Conservation (phyloP, 2,329 filamentous ascomycete genomes). For the Aphanocladium album region DNA sequence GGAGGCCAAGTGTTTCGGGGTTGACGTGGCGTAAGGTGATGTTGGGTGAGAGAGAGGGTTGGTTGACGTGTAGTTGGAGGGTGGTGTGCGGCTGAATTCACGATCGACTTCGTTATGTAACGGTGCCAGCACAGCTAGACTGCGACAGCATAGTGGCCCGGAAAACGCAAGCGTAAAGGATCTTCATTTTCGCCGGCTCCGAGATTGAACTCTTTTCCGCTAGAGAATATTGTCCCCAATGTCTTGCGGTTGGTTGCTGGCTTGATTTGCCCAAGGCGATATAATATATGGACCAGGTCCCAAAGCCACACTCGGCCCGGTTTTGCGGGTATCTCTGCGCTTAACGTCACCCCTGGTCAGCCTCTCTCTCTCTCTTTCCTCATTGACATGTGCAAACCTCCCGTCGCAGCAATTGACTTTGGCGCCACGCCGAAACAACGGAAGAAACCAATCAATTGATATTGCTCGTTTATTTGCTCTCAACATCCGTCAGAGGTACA, state of each 20-base stretch:
- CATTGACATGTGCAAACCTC: background rate
- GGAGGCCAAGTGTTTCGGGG: background rate
- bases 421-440: too few relatives aligned
- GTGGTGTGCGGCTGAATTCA: background rate
- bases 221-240: too few relatives aligned
- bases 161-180: too few relatives aligned
- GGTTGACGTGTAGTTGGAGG: background rate
- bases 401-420: too few relatives aligned
- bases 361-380: background rate
- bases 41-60: background rate
- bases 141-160: too few relatives aligned
- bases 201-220: too few relatives aligned
- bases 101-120: background rate
- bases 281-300: background rate
- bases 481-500: background rate
- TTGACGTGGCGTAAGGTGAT: background rate
- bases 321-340: constrained; percentile 1
- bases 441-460: too few relatives aligned
- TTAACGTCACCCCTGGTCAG: background rate
- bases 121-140: too few relatives aligned
- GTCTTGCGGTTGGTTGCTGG: too few relatives aligned
- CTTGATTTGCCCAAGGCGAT: too few relatives aligned
- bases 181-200: too few relatives aligned
- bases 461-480: too few relatives aligned
- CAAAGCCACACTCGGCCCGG: background rate